phyloP scores from a whole-genome alignment of 345 rosid genomes.

The Combretum micranthum region DNA sequence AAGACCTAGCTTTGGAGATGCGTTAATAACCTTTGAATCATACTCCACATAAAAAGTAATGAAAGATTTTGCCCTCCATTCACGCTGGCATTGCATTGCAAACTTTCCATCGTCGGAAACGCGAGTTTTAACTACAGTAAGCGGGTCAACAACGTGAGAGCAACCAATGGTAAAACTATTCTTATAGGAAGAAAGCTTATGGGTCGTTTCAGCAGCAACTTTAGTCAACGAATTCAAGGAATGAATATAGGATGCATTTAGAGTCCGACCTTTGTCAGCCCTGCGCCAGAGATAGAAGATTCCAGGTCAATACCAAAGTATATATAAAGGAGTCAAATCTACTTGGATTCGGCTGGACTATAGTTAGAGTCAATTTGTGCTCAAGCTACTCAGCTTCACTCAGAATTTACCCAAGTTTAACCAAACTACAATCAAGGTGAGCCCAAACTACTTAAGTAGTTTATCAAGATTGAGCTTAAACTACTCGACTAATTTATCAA shows the following conservation, averaged over 20 bases:
- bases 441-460: no score
- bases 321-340: background rate
- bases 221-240: conserved; percentile 42
- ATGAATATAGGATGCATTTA: conserved; percentile 67
- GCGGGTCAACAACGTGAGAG: conserved; percentile 43
- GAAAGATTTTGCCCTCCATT: conserved; percentile 80
- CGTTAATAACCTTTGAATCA: conserved; percentile 44
- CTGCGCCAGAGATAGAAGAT: conserved; percentile 18
- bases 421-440: no score
- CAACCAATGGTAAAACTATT: conserved; percentile 62
- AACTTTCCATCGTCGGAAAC: conserved; percentile 52
- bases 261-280: conserved; percentile 65
- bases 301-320: no score
- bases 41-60: conserved; percentile 62
- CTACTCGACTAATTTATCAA: no score
- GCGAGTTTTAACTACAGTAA: conserved; percentile 52
- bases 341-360: background rate
- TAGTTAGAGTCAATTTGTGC: background rate
- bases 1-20: conserved; percentile 64
- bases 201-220: conserved; percentile 74
- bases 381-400: no score
- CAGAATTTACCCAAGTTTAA: no score
- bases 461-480: no score
- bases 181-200: conserved; percentile 44
- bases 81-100: conserved; percentile 55